A percentile compares a stretch with the other conserved stretches of the same genome.
Evolutionary conservation across 1,139 yeast genomes (phyloP).

Genomic region (Sugiyamaella novakii): DNA sequence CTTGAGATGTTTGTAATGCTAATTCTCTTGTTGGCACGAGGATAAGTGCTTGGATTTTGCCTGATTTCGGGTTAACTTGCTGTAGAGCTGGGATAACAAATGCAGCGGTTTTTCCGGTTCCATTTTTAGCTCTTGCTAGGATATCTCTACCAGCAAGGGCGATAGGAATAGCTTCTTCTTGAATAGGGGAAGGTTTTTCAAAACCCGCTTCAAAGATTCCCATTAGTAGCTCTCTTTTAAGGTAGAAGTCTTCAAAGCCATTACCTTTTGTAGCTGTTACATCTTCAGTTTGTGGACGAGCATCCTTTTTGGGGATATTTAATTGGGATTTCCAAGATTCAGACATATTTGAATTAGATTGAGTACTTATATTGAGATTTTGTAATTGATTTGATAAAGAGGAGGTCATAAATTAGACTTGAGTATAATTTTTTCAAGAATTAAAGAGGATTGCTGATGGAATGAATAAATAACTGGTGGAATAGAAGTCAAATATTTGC

Average conservation of each 20-base stretch:
- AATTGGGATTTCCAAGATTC: constrained; percentile 69
- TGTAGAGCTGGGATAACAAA: constrained; percentile 87
- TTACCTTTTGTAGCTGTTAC: constrained; percentile 89
- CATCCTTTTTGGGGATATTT: constrained; percentile 79
- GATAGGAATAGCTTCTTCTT: constrained; percentile 95
- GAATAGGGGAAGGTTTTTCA: constrained; percentile 97
- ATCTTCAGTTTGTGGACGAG: constrained; percentile 95
- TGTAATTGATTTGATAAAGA: constrained; percentile 1
- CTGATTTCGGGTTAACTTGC: constrained; percentile 76
- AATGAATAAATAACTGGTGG: too few relatives aligned
- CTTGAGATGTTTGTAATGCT: constrained; percentile 97
- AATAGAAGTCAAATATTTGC: too few relatives aligned
- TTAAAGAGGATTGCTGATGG: too few relatives aligned
- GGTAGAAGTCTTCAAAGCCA: constrained; percentile 86
- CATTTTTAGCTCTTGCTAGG: constrained; percentile 96
- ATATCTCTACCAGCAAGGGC: constrained; percentile 96
- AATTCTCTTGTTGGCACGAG: constrained; percentile 93
- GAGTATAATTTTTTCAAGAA: too few relatives aligned
- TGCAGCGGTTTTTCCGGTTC: constrained; percentile 98
- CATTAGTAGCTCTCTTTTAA: constrained; percentile 92
- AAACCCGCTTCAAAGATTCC: constrained; percentile 99
- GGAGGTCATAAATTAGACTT: constrained; percentile 1
- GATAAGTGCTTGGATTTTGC: constrained; percentile 85
- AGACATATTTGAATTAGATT: constrained; percentile 1
- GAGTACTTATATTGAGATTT: background rate